phyloP scores from a whole-genome alignment of 768 basidiomycete genomes.

The Punctularia strigosozonata region DNA sequence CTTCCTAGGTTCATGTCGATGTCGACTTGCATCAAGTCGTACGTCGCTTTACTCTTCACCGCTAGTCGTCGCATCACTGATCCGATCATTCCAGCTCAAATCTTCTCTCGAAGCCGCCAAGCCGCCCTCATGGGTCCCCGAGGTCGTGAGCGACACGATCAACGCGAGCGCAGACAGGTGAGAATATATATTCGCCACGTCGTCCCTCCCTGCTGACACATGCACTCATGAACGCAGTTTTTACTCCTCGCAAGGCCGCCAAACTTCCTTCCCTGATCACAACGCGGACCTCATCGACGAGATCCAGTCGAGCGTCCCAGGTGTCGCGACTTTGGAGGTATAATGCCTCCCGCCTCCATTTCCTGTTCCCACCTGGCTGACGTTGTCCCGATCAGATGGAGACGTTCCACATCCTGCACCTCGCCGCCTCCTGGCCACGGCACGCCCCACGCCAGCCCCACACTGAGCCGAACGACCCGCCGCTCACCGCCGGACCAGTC shows the following conservation, averaged over 20 bases:
- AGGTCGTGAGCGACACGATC: no score
- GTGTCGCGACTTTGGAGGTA: constrained; percentile 64
- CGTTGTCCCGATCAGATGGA: constrained; percentile 49
- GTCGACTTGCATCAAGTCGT: constrained; percentile 37
- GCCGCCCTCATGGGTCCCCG: no score
- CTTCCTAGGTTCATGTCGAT: constrained; percentile 49
- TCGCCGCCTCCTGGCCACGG: constrained; percentile 57
- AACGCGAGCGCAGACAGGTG: constrained; percentile 83
- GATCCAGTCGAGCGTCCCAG: constrained; percentile 35
- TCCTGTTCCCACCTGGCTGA: constrained; percentile 1
- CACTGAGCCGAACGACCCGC: constrained; percentile 18
- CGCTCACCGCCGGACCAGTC: constrained; percentile 34
- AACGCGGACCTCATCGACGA: constrained; percentile 53
- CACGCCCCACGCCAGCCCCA: constrained; percentile 11
- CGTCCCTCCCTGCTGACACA: constrained; percentile 1
- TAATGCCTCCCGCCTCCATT: constrained; percentile 7
- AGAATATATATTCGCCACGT: constrained; percentile 6
- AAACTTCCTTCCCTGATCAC: constrained; percentile 69
- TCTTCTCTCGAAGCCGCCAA: no score
- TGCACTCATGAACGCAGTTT: constrained; percentile 33
- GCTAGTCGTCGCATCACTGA: no score
- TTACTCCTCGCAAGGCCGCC: constrained; percentile 79
- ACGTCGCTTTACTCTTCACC: no score
- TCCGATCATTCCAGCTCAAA: no score
- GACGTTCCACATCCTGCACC: constrained; percentile 71